These are phyloP conservation scores for Sechiopsis laciniata DNA, from an alignment of 306 rosid species.

Conservation along the genomic window DNA sequence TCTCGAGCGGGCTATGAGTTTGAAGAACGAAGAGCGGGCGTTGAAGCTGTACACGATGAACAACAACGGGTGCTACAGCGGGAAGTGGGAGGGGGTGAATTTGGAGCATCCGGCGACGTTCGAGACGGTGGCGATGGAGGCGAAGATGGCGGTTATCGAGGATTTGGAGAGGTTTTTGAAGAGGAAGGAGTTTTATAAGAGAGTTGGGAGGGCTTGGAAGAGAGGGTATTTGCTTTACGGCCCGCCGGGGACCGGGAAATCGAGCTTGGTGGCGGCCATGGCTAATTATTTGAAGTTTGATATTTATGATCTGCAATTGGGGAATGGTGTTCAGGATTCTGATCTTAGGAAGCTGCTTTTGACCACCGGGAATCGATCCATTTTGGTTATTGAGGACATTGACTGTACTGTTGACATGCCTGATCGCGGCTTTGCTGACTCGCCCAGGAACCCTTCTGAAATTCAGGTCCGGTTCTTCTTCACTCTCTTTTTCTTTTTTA, in stretches of 20 bases:
- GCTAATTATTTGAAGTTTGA: slow-evolving; percentile 81
- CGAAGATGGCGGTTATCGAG: slow-evolving; percentile 38
- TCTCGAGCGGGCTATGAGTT: slow-evolving; percentile 37
- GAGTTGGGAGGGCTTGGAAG: slow-evolving; percentile 87
- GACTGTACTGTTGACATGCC: slow-evolving; percentile 73
- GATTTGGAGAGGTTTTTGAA: slow-evolving; percentile 60
- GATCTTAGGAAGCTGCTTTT: slow-evolving; percentile 68
- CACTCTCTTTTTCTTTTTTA: not conserved
- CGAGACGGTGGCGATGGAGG: slow-evolving; percentile 73
- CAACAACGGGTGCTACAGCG: slow-evolving; percentile 25
- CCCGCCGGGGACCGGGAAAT: slow-evolving; percentile 91
- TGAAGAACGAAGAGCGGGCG: slow-evolving; percentile 40
- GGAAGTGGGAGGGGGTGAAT: slow-evolving; percentile 66
- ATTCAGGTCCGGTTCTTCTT: slow-evolving; percentile 31
- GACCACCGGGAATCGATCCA: slow-evolving; percentile 65
- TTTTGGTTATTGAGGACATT: slow-evolving; percentile 81
- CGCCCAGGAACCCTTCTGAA: slow-evolving; percentile 35
- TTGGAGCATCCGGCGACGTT: slow-evolving; percentile 80
- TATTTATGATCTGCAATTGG: slow-evolving; percentile 73
- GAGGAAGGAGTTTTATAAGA: slow-evolving; percentile 71
- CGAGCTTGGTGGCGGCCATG: slow-evolving; percentile 88
- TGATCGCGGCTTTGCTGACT: slow-evolving; percentile 47
- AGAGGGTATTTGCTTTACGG: slow-evolving; percentile 78
- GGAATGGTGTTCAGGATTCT: slow-evolving; percentile 47
- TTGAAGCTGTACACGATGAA: slow-evolving; percentile 67